Base-by-base conservation (phyloP, 129 eudicot genomes). In the Kitagawia praeruptora region DNA sequence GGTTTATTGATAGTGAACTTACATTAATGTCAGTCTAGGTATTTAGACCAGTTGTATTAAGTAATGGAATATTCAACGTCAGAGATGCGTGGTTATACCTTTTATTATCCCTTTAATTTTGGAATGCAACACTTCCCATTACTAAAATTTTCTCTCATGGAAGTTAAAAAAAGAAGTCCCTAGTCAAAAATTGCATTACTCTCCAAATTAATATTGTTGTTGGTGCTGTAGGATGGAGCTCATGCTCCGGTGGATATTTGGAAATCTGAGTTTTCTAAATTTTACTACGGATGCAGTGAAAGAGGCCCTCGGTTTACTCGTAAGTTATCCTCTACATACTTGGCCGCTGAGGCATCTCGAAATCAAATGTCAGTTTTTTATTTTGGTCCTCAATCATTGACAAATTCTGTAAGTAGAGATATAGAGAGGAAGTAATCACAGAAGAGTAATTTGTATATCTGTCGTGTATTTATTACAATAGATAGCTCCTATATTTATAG, bases 261-360 rank as follows among this genome's bases (percentile, higher is more conserved):
- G 98, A 87, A 90, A 73, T 95, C 98, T 39, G 86, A 88, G 72
- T 85, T 76, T 76, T 85, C 98, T 48, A 86, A 84, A 15, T 84
- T 83, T 77, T 95, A 95, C 86, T 88, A 92, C 45, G 96, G 96
- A 66, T 95, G 98, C 92, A 92, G 98, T 63, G 88, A 86, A 79
- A 90, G 97, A 87, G 90, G 90, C 40, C 97, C 91, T 71, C 87
- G 80, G 82, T 92, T 88, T 79, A 77, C 94, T 28, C 79, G 98
- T 95, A 92, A 88, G 98, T 90, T 78, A 31, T 72, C 81, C 63
- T 64, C 31, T 23, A 23, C 28, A 8, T 13, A 56, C 31, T 23
- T 56, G 1, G 66, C 31, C 4, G 66, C 66, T 56, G 71, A 25
- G 71, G 71, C 40, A 64, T 28, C 21, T 64, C 1, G 40, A 64